Conservation (phyloP, 1,284 basidiomycete genomes). For the Apiotrichum montevideense region DNA sequence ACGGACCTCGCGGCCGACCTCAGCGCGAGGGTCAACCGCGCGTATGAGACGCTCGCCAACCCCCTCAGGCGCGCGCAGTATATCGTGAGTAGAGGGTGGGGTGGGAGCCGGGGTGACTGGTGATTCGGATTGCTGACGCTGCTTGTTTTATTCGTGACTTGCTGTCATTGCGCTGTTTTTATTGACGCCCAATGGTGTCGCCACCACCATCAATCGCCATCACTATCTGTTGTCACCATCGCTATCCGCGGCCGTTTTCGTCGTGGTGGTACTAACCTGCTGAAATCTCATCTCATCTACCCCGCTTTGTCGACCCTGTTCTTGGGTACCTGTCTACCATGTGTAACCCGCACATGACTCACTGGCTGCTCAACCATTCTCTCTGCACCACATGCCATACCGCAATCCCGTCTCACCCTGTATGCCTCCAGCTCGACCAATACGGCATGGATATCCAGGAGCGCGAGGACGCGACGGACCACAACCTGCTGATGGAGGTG, state of each 20-base stretch:
- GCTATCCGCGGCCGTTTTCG: background rate
- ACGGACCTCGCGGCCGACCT: conserved; percentile 35
- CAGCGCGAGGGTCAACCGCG: conserved; percentile 41
- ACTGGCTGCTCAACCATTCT: no score
- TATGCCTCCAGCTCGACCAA: conserved; percentile 50
- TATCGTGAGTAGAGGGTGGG: conserved; percentile 29
- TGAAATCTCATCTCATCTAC: background rate
- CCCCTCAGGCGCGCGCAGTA: conserved; percentile 45
- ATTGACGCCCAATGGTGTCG: no score
- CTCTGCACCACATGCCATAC: background rate
- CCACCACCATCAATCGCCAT: background rate
- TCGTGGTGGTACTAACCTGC: background rate
- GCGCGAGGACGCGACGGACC: conserved; percentile 68
- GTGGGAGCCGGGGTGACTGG: background rate
- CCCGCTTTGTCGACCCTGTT: background rate
- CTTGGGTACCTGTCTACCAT: no score
- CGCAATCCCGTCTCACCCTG: conserved; percentile 22
- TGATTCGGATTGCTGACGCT: background rate
- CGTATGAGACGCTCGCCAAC: conserved; percentile 40
- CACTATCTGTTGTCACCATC: background rate
- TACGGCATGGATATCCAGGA: conserved; percentile 62
- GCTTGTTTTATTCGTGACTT: background rate
- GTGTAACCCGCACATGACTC: no score
- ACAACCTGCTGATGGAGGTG: conserved; percentile 66
- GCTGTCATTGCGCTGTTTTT: background rate